A percentile compares a stretch with the other conserved stretches of the same genome.
phyloP scores from a whole-genome alignment of 371 early-diverging fungal species.

The Lichtheimia ornata region DNA sequence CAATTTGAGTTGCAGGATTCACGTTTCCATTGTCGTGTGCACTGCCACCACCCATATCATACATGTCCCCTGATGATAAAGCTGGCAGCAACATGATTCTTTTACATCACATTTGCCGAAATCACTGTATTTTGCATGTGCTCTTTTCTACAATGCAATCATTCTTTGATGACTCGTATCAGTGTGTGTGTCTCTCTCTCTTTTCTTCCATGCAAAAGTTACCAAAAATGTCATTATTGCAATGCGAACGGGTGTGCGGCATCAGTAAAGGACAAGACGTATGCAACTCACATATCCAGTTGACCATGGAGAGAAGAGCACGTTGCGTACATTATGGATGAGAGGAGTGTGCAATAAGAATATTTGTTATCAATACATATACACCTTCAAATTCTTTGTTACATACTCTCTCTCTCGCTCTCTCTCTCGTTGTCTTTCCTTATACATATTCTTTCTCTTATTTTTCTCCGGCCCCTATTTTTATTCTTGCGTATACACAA shows the following conservation, averaged over 20 bases:
- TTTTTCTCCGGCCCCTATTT: slow-evolving; percentile 3
- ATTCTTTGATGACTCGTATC: not conserved
- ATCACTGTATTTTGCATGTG: too few relatives aligned
- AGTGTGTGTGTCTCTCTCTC: not conserved
- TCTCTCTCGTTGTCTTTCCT: not conserved
- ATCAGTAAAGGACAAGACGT: not conserved
- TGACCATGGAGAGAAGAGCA: not conserved
- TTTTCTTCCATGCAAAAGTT: slow-evolving; percentile 8
- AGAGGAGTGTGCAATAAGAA: not conserved
- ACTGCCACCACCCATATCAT: too few relatives aligned
- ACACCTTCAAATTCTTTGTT: not conserved
- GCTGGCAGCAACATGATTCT: too few relatives aligned
- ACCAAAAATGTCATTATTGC: slow-evolving; percentile 3
- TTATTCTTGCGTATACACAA: not conserved
- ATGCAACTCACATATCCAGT: not conserved
- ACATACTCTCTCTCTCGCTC: not conserved
- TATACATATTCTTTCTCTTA: not conserved
- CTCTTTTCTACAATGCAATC: not conserved
- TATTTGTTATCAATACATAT: not conserved
- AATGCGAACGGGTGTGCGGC: slow-evolving; percentile 2
- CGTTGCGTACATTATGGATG: not conserved
- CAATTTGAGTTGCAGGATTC: too few relatives aligned
- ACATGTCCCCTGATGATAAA: too few relatives aligned
- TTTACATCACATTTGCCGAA: too few relatives aligned
- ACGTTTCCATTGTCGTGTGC: too few relatives aligned